Conservation (phyloP, 2,329 filamentous ascomycete genomes). For the Pezicula neosporulosa region DNA sequence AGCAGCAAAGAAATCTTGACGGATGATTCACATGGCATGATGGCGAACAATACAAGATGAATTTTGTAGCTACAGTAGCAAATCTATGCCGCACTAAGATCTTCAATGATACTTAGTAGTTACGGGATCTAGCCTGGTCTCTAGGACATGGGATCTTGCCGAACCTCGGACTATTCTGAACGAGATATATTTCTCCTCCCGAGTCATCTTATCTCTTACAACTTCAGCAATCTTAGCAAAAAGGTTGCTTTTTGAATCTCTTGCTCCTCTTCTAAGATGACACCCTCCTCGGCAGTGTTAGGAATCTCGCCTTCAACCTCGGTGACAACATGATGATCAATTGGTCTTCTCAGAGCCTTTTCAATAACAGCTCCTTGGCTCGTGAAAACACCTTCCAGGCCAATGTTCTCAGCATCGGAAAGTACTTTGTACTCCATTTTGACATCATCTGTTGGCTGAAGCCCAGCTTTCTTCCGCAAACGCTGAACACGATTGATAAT, state of each 20-base stretch:
- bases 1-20: conserved; percentile 45
- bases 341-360: conserved; percentile 72
- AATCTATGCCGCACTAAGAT: conserved; percentile 1
- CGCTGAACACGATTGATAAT: conserved; percentile 91
- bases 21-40: conserved; percentile 2
- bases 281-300: conserved; percentile 44
- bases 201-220: conserved; percentile 42
- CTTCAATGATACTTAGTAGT: neutral
- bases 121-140: neutral
- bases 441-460: conserved; percentile 89
- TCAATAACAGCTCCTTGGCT: conserved; percentile 66
- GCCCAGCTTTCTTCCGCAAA: conserved; percentile 87
- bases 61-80: neutral
- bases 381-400: conserved; percentile 66
- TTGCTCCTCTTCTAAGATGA: conserved; percentile 81
- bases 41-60: conserved; percentile 1
- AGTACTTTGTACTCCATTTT: conserved; percentile 90
- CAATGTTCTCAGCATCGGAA: conserved; percentile 73
- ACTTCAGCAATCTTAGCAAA: conserved; percentile 69
- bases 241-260: conserved; percentile 82
- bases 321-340: conserved; percentile 66
- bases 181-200: neutral
- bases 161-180: neutral
- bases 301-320: conserved; percentile 53
- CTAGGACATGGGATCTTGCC: neutral